These are phyloP conservation scores for Eimeria sp. DNA, from an alignment of 169 alveolate species.

Conservation along the genomic window DNA sequence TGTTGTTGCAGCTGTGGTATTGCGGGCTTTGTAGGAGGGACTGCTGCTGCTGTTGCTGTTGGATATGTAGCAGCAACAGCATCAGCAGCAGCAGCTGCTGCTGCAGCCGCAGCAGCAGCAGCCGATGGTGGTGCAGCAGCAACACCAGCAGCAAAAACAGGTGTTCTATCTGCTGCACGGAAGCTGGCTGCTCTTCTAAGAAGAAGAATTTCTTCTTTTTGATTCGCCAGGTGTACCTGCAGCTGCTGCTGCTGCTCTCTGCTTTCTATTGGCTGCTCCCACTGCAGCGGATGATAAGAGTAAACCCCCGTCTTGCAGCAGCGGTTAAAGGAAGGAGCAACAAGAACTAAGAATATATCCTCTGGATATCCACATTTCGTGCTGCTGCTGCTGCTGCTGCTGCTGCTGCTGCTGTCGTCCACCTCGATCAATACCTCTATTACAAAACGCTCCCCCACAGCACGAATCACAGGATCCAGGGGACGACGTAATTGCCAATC, in stretches of 20 bases:
- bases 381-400: too few species aligned
- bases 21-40: too few species aligned
- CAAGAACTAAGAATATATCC: too few species aligned
- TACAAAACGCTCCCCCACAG: too few species aligned
- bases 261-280: neutral
- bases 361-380: too few species aligned
- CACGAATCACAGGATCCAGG: too few species aligned
- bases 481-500: too few species aligned
- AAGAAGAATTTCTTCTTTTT: constrained; percentile 2
- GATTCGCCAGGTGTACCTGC: constrained; percentile 23
- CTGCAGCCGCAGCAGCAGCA: constrained; percentile 3
- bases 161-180: neutral
- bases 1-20: constrained; percentile 52
- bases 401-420: too few species aligned
- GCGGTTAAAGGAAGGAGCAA: too few species aligned
- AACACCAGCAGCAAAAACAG: constrained; percentile 39
- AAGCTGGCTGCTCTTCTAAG: constrained; percentile 26
- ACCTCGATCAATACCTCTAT: too few species aligned
- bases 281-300: too few species aligned
- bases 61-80: neutral
- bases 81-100: constrained; percentile 22
- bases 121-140: constrained; percentile 43
- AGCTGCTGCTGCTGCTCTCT: constrained; percentile 52
- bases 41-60: constrained; percentile 36
- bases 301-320: too few species aligned